A percentile compares a stretch with the other conserved stretches of the same genome.
phyloP scores from a whole-genome alignment of 2,329 filamentous ascomycete species.

The Aspergillus bombycis region DNA sequence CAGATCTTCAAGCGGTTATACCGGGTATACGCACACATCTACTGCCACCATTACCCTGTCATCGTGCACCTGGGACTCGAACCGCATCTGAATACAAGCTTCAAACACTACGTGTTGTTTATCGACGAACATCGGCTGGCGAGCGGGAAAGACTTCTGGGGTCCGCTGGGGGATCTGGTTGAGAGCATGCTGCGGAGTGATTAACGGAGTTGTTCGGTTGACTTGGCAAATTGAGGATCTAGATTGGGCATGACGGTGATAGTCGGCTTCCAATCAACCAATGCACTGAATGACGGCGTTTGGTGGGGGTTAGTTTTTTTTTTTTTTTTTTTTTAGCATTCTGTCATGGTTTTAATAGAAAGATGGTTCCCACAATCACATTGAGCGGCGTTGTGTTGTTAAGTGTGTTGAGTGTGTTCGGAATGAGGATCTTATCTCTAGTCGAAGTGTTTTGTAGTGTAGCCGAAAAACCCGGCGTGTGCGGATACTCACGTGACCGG shows the following conservation, averaged over 20 bases:
- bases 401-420: not conserved
- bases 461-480: conserved; percentile 30
- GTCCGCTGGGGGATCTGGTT: conserved; percentile 89
- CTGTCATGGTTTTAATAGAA: conserved; percentile 3
- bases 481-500: conserved; percentile 33
- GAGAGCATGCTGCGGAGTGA: conserved; percentile 98
- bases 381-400: conserved; percentile 5
- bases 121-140: conserved; percentile 94
- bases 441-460: not conserved
- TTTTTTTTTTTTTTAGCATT: conserved; percentile 11
- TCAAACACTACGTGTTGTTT: conserved; percentile 99
- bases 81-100: conserved; percentile 96
- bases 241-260: not conserved
- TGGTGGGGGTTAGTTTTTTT: conserved; percentile 15
- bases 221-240: not conserved
- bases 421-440: not conserved
- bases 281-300: conserved; percentile 17
- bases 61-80: conserved; percentile 93
- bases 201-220: conserved; percentile 45
- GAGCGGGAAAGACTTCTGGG: conserved; percentile 96
- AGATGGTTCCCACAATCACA: not conserved
- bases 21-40: conserved; percentile 97
- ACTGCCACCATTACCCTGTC: conserved; percentile 99
- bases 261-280: conserved; percentile 7
- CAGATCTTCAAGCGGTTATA: conserved; percentile 99